Evolutionary conservation across 371 early-diverging fungal genomes (phyloP).

Genomic region (Actinomortierella ambigua): DNA sequence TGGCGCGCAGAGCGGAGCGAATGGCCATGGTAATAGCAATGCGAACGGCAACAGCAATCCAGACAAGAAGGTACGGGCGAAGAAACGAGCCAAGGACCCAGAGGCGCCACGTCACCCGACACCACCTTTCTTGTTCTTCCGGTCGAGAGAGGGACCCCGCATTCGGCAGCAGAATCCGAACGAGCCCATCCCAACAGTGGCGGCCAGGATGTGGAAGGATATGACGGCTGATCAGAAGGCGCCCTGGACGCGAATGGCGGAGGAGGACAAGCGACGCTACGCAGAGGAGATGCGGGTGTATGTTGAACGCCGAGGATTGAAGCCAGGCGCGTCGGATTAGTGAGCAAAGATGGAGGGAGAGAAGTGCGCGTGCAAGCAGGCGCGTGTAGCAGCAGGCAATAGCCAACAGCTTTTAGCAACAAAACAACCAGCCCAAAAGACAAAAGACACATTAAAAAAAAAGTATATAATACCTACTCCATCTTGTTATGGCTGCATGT

Average conservation of each 20-base stretch:
- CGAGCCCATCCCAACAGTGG: constrained; percentile 67
- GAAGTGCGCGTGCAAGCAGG: too few relatives aligned
- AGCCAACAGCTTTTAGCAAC: too few relatives aligned
- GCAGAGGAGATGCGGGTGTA: constrained; percentile 71
- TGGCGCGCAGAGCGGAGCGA: not conserved
- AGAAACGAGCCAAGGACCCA: constrained; percentile 66
- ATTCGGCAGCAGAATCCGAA: constrained; percentile 62
- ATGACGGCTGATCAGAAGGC: constrained; percentile 55
- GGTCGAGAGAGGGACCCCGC: constrained; percentile 62
- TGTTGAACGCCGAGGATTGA: not conserved
- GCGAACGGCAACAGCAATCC: constrained; percentile 45
- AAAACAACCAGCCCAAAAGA: too few relatives aligned
- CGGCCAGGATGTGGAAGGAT: constrained; percentile 68
- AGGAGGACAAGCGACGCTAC: constrained; percentile 75
- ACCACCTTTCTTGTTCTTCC: constrained; percentile 75
- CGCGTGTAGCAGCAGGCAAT: too few relatives aligned
- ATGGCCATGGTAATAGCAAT: constrained; percentile 15
- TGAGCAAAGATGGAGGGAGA: too few relatives aligned
- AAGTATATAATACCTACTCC: too few relatives aligned
- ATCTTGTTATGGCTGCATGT: too few relatives aligned
- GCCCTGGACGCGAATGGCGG: constrained; percentile 68
- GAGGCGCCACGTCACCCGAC: constrained; percentile 83
- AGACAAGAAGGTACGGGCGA: constrained; percentile 39
- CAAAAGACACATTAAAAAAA: too few relatives aligned
- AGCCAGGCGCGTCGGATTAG: too few relatives aligned